Percentiles rank a stretch among this genome's conserved stretches.
Conservation (phyloP, 352 stramenopile species). For the Aphanomyces stellatus region DNA sequence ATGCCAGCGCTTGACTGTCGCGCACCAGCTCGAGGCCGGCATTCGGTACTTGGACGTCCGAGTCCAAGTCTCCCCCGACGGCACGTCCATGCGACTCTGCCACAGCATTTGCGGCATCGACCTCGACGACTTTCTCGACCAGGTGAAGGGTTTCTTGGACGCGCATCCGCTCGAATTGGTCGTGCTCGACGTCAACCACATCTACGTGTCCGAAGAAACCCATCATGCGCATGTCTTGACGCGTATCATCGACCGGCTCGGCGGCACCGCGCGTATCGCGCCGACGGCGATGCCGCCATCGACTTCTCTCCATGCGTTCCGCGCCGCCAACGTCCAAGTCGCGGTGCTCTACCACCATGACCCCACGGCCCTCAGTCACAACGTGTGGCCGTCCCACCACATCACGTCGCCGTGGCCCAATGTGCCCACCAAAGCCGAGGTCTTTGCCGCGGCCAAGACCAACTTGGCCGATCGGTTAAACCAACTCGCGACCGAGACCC, state of each 20-base stretch:
- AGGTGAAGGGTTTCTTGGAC: conserved; percentile 5
- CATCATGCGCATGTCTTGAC: neutral
- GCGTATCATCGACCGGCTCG: neutral
- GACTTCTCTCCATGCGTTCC: neutral
- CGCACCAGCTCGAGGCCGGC: neutral
- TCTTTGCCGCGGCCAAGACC: neutral
- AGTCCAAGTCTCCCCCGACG: neutral
- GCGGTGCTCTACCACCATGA: conserved; percentile 10
- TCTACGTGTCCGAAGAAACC: neutral
- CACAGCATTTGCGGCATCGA: conserved; percentile 13
- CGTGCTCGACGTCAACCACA: conserved; percentile 16
- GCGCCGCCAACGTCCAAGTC: neutral
- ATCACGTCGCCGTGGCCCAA: conserved; percentile 12
- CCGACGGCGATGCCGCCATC: neutral
- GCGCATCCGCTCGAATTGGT: conserved; percentile 7
- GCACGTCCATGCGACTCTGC: neutral
- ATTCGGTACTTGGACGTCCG: conserved; percentile 18
- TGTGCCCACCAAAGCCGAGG: neutral
- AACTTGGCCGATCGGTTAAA: neutral
- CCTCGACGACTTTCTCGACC: neutral
- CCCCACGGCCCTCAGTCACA: neutral
- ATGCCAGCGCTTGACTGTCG: conserved; percentile 13
- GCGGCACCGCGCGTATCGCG: neutral
- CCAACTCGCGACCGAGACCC: no score
- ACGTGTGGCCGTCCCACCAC: neutral